These are phyloP conservation scores for Apiotrichum mycotoxinovorans DNA, from an alignment of 1,284 basidiomycete genomes.

Conservation along the genomic window DNA sequence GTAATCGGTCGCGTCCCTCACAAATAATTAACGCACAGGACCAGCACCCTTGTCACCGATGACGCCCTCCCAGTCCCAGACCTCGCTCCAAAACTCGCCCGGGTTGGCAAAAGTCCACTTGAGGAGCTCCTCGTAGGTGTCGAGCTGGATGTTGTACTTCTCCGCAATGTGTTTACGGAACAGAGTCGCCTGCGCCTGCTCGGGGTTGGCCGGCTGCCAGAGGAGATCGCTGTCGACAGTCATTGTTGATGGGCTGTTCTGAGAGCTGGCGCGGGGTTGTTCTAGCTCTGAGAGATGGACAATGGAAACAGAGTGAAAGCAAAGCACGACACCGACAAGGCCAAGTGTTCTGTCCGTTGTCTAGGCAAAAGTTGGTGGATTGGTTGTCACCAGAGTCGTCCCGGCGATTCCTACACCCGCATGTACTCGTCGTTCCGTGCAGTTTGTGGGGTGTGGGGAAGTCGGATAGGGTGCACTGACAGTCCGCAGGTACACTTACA, in stretches of 20 bases:
- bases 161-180: constrained; percentile 62
- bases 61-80: constrained; percentile 70
- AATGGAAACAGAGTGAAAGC: not conserved
- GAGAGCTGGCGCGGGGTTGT: no score
- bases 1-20: not conserved
- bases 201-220: constrained; percentile 56
- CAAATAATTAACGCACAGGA: constrained; percentile 5
- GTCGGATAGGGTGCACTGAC: no score
- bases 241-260: not conserved
- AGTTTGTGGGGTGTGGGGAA: no score
- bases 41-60: constrained; percentile 59
- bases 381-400: no score
- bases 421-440: no score
- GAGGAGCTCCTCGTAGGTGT: constrained; percentile 65
- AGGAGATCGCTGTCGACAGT: constrained; percentile 42
- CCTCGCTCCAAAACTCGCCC: constrained; percentile 67
- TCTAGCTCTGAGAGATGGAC: not conserved
- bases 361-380: no score
- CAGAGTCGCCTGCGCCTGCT: constrained; percentile 56
- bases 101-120: constrained; percentile 65
- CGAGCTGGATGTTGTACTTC: constrained; percentile 55
- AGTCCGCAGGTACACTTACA: no score
- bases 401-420: no score
- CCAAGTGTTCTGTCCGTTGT: no score
- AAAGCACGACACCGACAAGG: not conserved